Evolutionary conservation across 495 filamentous ascomycete species (phyloP).

Genomic region (Xylaria flabelliformis): DNA sequence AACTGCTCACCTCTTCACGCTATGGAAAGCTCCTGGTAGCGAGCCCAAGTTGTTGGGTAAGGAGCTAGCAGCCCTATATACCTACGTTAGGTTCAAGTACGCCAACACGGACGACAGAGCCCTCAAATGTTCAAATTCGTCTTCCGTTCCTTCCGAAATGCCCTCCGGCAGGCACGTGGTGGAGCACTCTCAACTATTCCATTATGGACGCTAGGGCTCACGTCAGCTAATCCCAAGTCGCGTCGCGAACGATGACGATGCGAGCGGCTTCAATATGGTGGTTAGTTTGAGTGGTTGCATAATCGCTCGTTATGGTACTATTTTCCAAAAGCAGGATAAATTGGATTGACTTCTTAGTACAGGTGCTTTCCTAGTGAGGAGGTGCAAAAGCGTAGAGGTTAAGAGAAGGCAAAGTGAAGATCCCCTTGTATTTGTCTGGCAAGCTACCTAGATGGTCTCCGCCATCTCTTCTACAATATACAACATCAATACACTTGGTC

Average conservation of each 20-base stretch:
- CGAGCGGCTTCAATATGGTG: constrained; percentile 2
- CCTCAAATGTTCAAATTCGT: not conserved
- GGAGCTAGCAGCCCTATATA: not conserved
- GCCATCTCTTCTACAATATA: no score
- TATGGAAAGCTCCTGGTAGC: no score
- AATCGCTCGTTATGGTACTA: not conserved
- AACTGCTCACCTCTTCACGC: not conserved
- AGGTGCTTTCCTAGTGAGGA: not conserved
- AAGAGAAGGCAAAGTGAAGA: no score
- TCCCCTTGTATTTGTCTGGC: no score
- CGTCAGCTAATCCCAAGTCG: not conserved
- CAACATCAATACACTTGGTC: no score
- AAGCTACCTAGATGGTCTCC: no score
- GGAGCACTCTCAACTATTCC: not conserved
- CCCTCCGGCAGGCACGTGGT: not conserved
- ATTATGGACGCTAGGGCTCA: not conserved
- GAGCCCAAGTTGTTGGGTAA: not conserved
- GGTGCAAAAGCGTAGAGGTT: no score
- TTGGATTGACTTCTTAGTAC: not conserved
- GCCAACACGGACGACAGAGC: not conserved
- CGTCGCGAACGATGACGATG: not conserved
- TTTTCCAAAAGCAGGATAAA: not conserved
- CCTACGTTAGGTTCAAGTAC: not conserved
- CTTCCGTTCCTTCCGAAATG: not conserved
- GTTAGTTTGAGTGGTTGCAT: not conserved